Base-by-base conservation (phyloP, 2,329 filamentous ascomycete genomes). In the Sarocladium strictum region DNA sequence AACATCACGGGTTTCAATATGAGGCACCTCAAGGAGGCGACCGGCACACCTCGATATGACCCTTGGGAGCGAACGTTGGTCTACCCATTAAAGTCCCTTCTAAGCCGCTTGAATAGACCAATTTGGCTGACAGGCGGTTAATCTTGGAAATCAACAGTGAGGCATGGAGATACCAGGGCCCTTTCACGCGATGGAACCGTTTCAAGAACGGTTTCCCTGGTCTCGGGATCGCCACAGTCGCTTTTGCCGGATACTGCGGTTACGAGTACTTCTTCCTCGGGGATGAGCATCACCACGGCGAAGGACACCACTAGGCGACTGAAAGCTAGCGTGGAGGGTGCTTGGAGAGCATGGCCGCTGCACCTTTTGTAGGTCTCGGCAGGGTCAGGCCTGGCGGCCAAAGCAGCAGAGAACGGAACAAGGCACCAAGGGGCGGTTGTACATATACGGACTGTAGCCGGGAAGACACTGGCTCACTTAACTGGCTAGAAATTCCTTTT, bases 1-100 rank as follows among this genome's bases (percentile, higher is more conserved):
- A 91, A 90, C 80, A 83, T 95, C 73, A 97, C 93, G 65, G 93
- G 93, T 75, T 97, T 97, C 80, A 87, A 94, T 76, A 80, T 90
- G 66, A 84, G 83, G 69, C 87, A 89, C 72, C 86, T 92, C 73
- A 88, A 84, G 68, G 83, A 82, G 59, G 79, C 91, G 45, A 77
- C 89, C 63, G 83, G 83, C 60, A 79, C 74, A 60, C 76, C 77
- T 56, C 72, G 75, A 69, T 83, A 85, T 71, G 84, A 87, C 61
- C 84, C 84, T 49, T 87, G 84, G 84, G 82, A 83, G 69, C 72
- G 77, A 76, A 67, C 70, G 84, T 87, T 60, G 70, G 82, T 81
- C 57, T 23, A 32, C 43, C 45, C 51, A 32, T 21, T 17, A 32
- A 27, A 23, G 7, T 4, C 5, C 32, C 19, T 15, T n/a, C 19